Evolutionary conservation across 1,139 yeast genomes (phyloP).

Genomic region (Scheffersomyces lignicola): DNA sequence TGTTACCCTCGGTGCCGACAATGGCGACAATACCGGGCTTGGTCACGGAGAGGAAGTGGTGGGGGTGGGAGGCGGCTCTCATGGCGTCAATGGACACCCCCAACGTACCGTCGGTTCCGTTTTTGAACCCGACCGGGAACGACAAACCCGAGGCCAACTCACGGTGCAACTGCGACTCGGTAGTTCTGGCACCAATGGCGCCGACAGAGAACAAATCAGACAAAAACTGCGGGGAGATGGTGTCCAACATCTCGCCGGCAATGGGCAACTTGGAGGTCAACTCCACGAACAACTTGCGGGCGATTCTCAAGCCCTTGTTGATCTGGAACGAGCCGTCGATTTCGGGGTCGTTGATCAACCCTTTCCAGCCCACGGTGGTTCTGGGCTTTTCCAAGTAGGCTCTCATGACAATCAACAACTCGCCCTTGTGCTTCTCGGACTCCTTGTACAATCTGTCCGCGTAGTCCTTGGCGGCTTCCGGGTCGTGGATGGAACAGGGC

Average conservation of each 20-base stretch:
- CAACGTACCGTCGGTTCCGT: slow-evolving; percentile 95
- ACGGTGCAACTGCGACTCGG: slow-evolving; percentile 96
- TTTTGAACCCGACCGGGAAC: slow-evolving; percentile 98
- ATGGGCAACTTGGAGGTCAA: slow-evolving; percentile 82
- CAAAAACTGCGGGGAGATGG: slow-evolving; percentile 96
- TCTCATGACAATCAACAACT: slow-evolving; percentile 87
- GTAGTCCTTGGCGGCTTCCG: slow-evolving; percentile 85
- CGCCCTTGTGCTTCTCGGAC: slow-evolving; percentile 68
- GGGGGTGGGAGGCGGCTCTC: slow-evolving; percentile 87
- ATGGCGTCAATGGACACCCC: slow-evolving; percentile 95
- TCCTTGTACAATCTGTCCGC: slow-evolving; percentile 67
- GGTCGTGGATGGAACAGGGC: slow-evolving; percentile 95
- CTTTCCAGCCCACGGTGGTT: slow-evolving; percentile 99
- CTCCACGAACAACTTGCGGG: slow-evolving; percentile 83
- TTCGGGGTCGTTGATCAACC: slow-evolving; percentile 95
- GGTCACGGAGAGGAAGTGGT: slow-evolving; percentile 96
- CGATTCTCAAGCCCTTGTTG: slow-evolving; percentile 87
- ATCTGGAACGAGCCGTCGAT: slow-evolving; percentile 90
- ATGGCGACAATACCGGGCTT: slow-evolving; percentile 96
- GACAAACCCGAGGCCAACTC: slow-evolving; percentile 95
- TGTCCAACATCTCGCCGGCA: slow-evolving; percentile 97
- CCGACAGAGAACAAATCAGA: slow-evolving; percentile 91
- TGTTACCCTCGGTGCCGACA: slow-evolving; percentile 92
- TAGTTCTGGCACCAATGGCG: slow-evolving; percentile 98
- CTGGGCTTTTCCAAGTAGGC: slow-evolving; percentile 98